Evolutionary conservation across 1,284 basidiomycete genomes (phyloP).

Genomic region (Cerioporus squamosus): DNA sequence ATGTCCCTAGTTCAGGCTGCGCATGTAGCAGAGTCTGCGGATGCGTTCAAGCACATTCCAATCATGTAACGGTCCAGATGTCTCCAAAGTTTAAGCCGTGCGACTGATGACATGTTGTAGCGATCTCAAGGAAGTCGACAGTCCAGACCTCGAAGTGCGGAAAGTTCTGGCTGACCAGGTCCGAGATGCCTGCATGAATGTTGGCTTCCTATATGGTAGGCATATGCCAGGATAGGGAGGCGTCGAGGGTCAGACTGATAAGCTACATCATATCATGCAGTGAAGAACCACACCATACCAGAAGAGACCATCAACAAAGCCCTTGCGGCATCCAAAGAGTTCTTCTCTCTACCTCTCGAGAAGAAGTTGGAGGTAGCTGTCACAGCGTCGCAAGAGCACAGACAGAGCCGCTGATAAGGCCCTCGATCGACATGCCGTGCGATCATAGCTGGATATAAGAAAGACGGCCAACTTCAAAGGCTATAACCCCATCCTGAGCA

Average conservation of each 20-base stretch:
- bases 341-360: conserved; percentile 63
- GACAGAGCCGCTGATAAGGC: background rate
- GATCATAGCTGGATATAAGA: conserved; percentile 66
- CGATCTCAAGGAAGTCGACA: conserved; percentile 55
- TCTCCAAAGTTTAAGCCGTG: background rate
- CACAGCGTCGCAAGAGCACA: background rate
- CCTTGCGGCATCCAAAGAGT: conserved; percentile 53
- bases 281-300: conserved; percentile 75
- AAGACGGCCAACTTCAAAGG: conserved; percentile 75
- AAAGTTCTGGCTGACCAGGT: conserved; percentile 59
- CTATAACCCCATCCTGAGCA: conserved; percentile 65
- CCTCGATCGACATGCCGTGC: background rate
- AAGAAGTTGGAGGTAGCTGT: conserved; percentile 60
- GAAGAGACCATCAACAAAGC: conserved; percentile 49
- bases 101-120: conserved; percentile 38
- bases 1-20: conserved; percentile 25
- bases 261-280: conserved; percentile 42
- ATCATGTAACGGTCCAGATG: conserved; percentile 19
- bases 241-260: background rate
- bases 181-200: conserved; percentile 71
- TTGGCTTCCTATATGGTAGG: conserved; percentile 83
- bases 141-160: conserved; percentile 43
- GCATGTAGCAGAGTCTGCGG: conserved; percentile 16
- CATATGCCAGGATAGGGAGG: background rate
- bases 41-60: conserved; percentile 22